Evolutionary conservation across 306 rosid genomes (phyloP).

Genomic region (Boehmeria nivea): DNA sequence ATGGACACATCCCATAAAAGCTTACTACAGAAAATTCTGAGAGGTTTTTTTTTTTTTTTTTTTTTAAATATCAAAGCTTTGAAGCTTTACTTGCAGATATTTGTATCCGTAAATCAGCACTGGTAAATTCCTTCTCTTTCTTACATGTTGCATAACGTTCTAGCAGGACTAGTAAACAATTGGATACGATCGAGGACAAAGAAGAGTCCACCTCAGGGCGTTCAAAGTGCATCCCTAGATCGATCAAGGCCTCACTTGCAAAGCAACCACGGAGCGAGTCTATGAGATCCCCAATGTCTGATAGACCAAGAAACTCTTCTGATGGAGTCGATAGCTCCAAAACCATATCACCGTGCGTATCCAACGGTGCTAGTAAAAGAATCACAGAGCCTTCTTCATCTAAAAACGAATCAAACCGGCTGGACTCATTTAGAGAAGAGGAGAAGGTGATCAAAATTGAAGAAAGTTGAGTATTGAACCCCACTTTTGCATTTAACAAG

Average conservation of each 20-base stretch:
- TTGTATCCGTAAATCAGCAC: background rate
- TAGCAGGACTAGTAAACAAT: constrained; percentile 54
- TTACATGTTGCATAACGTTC: background rate
- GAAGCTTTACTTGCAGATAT: background rate
- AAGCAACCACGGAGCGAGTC: constrained; percentile 70
- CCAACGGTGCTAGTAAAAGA: constrained; percentile 51
- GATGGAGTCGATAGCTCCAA: constrained; percentile 39
- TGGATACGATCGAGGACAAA: constrained; percentile 43
- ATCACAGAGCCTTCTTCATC: constrained; percentile 36
- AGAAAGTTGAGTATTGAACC: constrained; percentile 76
- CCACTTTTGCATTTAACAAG: constrained; percentile 1
- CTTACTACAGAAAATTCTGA: too few relatives aligned
- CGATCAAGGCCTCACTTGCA: constrained; percentile 68
- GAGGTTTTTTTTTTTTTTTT: too few relatives aligned
- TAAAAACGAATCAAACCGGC: constrained; percentile 34
- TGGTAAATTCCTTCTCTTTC: background rate
- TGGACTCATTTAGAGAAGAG: constrained; percentile 52
- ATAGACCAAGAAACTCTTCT: constrained; percentile 62
- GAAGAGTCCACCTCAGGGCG: constrained; percentile 55
- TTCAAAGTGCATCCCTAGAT: constrained; percentile 76
- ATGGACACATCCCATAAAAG: too few relatives aligned
- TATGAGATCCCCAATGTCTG: constrained; percentile 56
- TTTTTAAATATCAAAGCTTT: background rate
- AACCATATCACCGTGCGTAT: constrained; percentile 32
- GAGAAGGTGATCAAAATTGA: constrained; percentile 74